A percentile compares a stretch with the other conserved stretches of the same genome.
Evolutionary conservation across 2,329 filamentous ascomycete species (phyloP).

Genomic region (Arthrocladium fulminans): DNA sequence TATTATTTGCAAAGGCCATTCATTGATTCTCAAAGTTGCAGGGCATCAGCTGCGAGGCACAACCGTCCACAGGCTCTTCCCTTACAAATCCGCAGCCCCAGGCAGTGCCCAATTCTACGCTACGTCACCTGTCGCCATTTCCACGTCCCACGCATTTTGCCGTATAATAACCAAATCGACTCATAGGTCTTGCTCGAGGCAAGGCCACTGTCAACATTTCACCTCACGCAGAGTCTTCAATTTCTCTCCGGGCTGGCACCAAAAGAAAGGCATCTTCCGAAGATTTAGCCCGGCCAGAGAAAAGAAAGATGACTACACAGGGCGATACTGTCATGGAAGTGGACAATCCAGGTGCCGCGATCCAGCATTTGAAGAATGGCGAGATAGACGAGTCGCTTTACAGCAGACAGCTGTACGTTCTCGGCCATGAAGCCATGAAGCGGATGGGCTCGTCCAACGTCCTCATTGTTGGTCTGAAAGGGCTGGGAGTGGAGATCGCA

Average conservation of each 20-base stretch:
- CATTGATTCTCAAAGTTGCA: conserved; percentile 11
- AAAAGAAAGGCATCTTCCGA: conserved; percentile 46
- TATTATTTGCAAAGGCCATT: conserved; percentile 12
- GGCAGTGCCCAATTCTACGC: conserved; percentile 5
- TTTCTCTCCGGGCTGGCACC: conserved; percentile 39
- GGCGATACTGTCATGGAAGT: conserved; percentile 51
- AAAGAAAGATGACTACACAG: conserved; percentile 42
- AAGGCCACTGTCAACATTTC: conserved; percentile 28
- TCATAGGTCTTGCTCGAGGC: conserved; percentile 22
- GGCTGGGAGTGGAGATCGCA: conserved; percentile 92
- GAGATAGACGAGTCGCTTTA: conserved; percentile 62
- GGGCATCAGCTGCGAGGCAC: background rate
- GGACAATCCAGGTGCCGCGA: conserved; percentile 49
- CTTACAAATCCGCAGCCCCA: conserved; percentile 5
- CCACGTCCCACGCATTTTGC: background rate
- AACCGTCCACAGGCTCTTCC: background rate
- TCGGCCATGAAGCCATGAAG: conserved; percentile 85
- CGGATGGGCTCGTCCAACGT: conserved; percentile 96
- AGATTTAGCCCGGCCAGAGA: conserved; percentile 40
- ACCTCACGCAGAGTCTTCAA: conserved; percentile 25
- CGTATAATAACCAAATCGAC: conserved; percentile 9
- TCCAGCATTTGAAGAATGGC: conserved; percentile 53
- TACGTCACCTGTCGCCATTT: conserved; percentile 9
- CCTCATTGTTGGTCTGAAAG: conserved; percentile 82
- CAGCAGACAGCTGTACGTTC: conserved; percentile 60